Base-by-base conservation (phyloP, 2,329 filamentous ascomycete species). In the Elsinoe fawcettii region DNA sequence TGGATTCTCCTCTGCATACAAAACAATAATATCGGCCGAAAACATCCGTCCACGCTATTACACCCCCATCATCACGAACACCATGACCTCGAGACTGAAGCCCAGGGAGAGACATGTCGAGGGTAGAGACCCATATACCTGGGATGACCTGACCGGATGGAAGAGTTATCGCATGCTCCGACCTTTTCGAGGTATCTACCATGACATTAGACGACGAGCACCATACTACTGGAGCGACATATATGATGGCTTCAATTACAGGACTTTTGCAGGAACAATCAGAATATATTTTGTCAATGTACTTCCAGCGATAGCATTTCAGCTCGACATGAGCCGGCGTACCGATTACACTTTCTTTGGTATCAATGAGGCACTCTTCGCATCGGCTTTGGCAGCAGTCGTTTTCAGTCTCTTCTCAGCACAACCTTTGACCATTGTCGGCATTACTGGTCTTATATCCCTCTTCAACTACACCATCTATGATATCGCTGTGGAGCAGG, bases 221-320 rank as follows among this genome's bases (percentile, higher is more conserved):
- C 78, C 76, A 9, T 81, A 77, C 64, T 82, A 82, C 66, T 75
- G 73, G 73, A 78, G 74, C 62, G 80, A 83, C 62, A 77, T 81
- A 43, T 70, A 63, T 2, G 80, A 83, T 66, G 79, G 77, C 4
- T 75, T 75, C 60, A 79, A 75, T 4, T 83, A 82, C 62, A 71
- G 79, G 14, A 78, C 75, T 2, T 68, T 82, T 39, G 77, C 79
- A 5, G 79, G 75, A 58, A 80, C 76, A 0, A 69, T 83, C 9
- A 76, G 78, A 1, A 83, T 82, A 70, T 82, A 81, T 67, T 82
- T 82, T 67, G 77, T 81, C 63, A 79, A 80, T 59, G 70, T 83
- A 1, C 72, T 83, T 3, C 80, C 81, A 3, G 81, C 81, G 0
- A 70, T 83, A 2, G 80, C 80, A 1, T 83, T 80, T 61, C 77